Conservation (phyloP, 108 stramenopile genomes). For the Aurantiochytrium sp. region DNA sequence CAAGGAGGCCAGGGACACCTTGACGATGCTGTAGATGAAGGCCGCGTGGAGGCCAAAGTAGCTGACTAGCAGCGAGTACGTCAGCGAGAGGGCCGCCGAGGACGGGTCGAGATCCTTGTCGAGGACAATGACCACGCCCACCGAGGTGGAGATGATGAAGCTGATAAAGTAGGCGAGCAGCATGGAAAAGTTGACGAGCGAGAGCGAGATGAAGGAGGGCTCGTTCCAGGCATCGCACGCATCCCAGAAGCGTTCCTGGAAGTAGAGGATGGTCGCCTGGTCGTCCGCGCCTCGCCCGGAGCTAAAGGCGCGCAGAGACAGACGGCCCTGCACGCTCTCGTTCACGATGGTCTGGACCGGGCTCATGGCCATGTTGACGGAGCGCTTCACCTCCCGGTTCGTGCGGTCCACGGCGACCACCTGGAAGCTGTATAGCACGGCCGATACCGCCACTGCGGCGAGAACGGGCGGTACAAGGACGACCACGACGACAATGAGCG, state of each 20-base stretch:
- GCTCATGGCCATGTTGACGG: conserved; percentile 10
- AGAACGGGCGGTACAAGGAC: neutral
- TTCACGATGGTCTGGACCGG: neutral
- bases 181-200: neutral
- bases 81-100: neutral
- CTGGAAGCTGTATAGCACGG: neutral
- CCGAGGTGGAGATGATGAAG: conserved; percentile 62
- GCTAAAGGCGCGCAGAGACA: neutral
- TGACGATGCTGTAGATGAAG: conserved; percentile 74
- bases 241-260: neutral
- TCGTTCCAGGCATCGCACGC: neutral
- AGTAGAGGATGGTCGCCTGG: neutral
- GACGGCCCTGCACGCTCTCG: conserved; percentile 2
- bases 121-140: conserved; percentile 71
- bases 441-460: neutral
- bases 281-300: neutral
- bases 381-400: conserved; percentile 37
- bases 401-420: neutral
- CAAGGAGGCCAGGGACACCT: conserved; percentile 84
- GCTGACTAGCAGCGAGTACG: neutral
- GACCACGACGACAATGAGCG: neutral
- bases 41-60: conserved; percentile 57
- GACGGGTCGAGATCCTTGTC: conserved; percentile 64
- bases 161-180: conserved; percentile 69
- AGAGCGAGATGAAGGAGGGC: neutral